Evolutionary conservation across 345 rosid species (phyloP).

Genomic region (Lepidium didymum): DNA sequence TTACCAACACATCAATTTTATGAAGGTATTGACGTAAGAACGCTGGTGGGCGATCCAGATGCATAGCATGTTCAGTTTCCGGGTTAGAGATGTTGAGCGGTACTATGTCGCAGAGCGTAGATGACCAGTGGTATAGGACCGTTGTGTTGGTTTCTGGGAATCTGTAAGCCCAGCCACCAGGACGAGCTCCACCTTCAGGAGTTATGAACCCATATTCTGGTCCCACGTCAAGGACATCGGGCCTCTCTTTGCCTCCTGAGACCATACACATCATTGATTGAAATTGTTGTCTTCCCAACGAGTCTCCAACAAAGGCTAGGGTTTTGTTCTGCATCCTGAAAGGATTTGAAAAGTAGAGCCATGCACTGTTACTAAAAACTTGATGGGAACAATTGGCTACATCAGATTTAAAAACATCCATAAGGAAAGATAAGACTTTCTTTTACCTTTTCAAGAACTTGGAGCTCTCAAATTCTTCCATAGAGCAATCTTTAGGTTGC

Average conservation of each 20-base stretch:
- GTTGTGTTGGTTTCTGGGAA: conserved; percentile 65
- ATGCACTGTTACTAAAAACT: conserved; percentile 13
- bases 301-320: conserved; percentile 84
- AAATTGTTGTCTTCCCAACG: conserved; percentile 78
- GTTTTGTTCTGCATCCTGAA: conserved; percentile 67
- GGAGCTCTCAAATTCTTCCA: conserved; percentile 68
- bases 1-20: conserved; percentile 56
- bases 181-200: conserved; percentile 47
- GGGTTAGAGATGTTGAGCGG: conserved; percentile 48
- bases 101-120: conserved; percentile 58
- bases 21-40: conserved; percentile 51
- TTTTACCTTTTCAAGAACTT: conserved; percentile 69
- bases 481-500: conserved; percentile 79
- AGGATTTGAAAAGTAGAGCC: conserved; percentile 11
- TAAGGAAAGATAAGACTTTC: not conserved
- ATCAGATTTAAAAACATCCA: conserved; percentile 3
- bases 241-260: conserved; percentile 45
- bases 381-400: not conserved
- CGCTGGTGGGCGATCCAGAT: conserved; percentile 76
- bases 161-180: conserved; percentile 72
- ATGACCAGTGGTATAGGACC: conserved; percentile 70
- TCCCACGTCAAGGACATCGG: conserved; percentile 53
- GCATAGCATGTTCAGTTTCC: conserved; percentile 58
- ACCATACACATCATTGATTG: conserved; percentile 85
- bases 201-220: conserved; percentile 46